Evolutionary conservation across 345 rosid species (phyloP), one percentile per base, ranked within the genome.

Genomic region (Erucastrum elatum): DNA sequence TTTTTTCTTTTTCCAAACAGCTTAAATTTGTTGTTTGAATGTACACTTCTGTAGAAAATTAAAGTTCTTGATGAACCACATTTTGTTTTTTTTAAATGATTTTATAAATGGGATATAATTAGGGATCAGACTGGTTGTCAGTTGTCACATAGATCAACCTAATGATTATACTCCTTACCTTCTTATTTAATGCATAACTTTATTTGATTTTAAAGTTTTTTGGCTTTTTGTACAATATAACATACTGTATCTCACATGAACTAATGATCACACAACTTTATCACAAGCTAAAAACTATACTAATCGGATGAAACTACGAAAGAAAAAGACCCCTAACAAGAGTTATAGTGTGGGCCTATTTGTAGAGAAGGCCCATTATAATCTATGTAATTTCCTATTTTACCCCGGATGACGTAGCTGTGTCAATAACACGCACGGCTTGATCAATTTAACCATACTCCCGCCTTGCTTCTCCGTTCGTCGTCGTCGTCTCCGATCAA

Each of bases 121-220:
- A 39, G 29, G 15, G 39, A 61, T 62, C 31, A 58, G 13, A 56
- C 62, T 56, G 62, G 62, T 56, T 73, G 49, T 10, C 17, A 59
- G 62, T 56, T 73, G 49, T 10, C 17, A 59, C 13, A 67, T 39
- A 39, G 12, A 61, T 27, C 30, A 56, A 21, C 67, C 30, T 46
- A 73, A 63, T 15, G 44, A 44, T 61, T 61, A 27, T 44, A 29
- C 44, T 73, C 44, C 8, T 72, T 15, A 29, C 41, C 67, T 27
- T 63, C 17, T 31, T 31, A 21, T 64, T 7, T 44, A 72, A 72
- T 44, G 61, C 31, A 63, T 31, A 53, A 15, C 3, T 53, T 15
- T 15, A n/a, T 21, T 51, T 49, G 55, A 13, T 49, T 49, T 49
- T 1, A 13, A 13, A 49, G 55, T 49, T n/a, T n/a, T 49, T n/a